A percentile compares a stretch with the other conserved stretches of the same genome.
These are phyloP conservation scores for Cryptosporidium meleagridis DNA, from an alignment of 169 alveolate species.

Conservation along the genomic window DNA sequence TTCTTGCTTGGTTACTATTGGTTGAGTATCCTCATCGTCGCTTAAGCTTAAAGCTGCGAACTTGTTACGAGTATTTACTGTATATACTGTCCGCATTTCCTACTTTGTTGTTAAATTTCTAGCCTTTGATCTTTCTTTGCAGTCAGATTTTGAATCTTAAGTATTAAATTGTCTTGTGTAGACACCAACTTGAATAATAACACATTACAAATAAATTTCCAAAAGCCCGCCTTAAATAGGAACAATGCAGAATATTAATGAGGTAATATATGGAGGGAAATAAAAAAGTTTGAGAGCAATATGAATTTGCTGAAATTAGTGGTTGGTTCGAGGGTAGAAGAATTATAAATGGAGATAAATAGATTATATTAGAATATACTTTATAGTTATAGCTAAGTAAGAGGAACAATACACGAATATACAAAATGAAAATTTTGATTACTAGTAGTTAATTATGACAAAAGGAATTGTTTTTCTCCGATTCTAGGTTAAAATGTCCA, in stretches of 20 bases:
- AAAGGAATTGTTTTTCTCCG: neutral
- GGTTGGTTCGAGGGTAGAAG: neutral
- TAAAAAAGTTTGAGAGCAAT: neutral
- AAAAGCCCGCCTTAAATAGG: constrained; percentile 45
- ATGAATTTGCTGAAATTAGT: neutral
- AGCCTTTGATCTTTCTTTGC: neutral
- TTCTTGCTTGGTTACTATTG: neutral
- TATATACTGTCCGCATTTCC: constrained; percentile 59
- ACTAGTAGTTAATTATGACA: neutral
- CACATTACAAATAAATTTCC: neutral
- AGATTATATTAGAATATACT: neutral
- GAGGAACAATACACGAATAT: neutral
- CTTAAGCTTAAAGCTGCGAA: constrained; percentile 70
- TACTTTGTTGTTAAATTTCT: neutral
- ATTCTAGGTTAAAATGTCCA: neutral
- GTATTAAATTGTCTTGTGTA: constrained; percentile 40
- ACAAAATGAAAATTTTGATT: neutral
- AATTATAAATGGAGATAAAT: neutral
- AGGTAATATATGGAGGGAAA: neutral
- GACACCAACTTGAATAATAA: constrained; percentile 42
- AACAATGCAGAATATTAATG: neutral
- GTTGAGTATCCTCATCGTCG: constrained; percentile 49
- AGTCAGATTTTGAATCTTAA: neutral
- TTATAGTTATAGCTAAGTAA: constrained; percentile 25
- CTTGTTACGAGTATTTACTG: constrained; percentile 69